Evolutionary conservation across 345 rosid genomes (phyloP).

Genomic region (Brassica cretica): DNA sequence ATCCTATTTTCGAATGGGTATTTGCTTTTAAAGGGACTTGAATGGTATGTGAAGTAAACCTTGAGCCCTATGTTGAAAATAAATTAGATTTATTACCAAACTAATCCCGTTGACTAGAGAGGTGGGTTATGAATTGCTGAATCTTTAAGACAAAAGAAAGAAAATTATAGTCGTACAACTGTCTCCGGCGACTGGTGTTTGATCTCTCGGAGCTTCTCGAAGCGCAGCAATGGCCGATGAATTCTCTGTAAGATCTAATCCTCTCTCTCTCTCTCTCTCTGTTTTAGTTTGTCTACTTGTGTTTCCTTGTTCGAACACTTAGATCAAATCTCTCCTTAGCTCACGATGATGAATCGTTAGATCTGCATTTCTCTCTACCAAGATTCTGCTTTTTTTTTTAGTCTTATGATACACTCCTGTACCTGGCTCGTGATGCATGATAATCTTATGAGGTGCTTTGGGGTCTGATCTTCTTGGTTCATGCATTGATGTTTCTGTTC

Average conservation of each 20-base stretch:
- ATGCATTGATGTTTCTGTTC: background rate
- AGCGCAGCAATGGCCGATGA: conserved; percentile 35
- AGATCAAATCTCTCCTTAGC: conserved; percentile 8
- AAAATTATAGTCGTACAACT: background rate
- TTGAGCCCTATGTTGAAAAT: background rate
- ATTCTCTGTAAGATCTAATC: conserved; percentile 27
- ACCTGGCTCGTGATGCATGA: background rate
- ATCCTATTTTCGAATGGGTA: background rate
- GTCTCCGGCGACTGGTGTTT: conserved; percentile 30
- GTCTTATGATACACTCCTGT: background rate
- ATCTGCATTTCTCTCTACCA: conserved; percentile 22
- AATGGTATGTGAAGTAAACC: background rate
- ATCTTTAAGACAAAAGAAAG: background rate
- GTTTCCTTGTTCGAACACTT: conserved; percentile 2
- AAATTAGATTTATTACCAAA: background rate
- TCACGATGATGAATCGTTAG: conserved; percentile 26
- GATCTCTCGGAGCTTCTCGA: conserved; percentile 25
- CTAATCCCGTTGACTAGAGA: conserved; percentile 18
- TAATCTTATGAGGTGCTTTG: background rate
- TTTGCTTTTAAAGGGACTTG: background rate
- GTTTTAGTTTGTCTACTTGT: background rate
- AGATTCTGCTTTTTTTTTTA: background rate
- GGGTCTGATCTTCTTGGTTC: conserved; percentile 13
- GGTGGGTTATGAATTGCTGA: background rate
- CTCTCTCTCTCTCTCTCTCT: background rate